Percentiles rank a stretch among this genome's conserved stretches.
Evolutionary conservation across 768 basidiomycete genomes (phyloP).

Genomic region (Lentinula raphanica): DNA sequence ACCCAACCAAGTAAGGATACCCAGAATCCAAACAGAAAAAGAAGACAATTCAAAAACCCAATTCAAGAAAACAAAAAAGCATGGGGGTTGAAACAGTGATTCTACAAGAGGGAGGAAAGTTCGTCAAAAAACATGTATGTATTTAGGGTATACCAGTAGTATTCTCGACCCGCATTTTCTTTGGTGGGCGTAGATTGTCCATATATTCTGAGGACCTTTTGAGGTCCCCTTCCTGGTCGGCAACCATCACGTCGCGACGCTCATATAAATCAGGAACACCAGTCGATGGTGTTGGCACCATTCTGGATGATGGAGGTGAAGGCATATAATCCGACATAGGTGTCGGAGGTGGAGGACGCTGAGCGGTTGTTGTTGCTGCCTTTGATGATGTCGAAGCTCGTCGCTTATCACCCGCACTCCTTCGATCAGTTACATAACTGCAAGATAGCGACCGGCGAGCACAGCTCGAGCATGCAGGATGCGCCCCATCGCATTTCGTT

Average conservation of each 20-base stretch:
- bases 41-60: constrained; percentile 9
- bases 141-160: constrained; percentile 48
- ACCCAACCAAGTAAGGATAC: constrained; percentile 1
- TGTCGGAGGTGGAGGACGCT: constrained; percentile 19
- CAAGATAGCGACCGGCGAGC: constrained; percentile 70
- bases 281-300: constrained; percentile 45
- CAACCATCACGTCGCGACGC: constrained; percentile 34
- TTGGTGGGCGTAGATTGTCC: constrained; percentile 47
- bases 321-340: constrained; percentile 40
- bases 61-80: constrained; percentile 4
- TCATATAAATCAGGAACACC: constrained; percentile 30
- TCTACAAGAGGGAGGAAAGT: constrained; percentile 7
- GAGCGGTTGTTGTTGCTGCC: constrained; percentile 4
- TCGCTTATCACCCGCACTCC: constrained; percentile 26
- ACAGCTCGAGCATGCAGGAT: constrained; percentile 80
- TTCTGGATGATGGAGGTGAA: constrained; percentile 54
- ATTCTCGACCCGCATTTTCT: constrained; percentile 71
- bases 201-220: constrained; percentile 56
- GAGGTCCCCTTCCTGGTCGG: constrained; percentile 49
- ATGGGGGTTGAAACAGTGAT: constrained; percentile 9
- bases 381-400: constrained; percentile 55
- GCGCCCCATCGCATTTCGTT: constrained; percentile 85
- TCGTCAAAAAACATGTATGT: constrained; percentile 11
- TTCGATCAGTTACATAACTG: constrained; percentile 71
- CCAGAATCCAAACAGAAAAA: constrained; percentile 20